Percentiles rank a stretch among this genome's conserved stretches.
These are phyloP conservation scores for Tetrapisispora pingtungensis DNA, from an alignment of 805 yeast species.

Conservation along the genomic window DNA sequence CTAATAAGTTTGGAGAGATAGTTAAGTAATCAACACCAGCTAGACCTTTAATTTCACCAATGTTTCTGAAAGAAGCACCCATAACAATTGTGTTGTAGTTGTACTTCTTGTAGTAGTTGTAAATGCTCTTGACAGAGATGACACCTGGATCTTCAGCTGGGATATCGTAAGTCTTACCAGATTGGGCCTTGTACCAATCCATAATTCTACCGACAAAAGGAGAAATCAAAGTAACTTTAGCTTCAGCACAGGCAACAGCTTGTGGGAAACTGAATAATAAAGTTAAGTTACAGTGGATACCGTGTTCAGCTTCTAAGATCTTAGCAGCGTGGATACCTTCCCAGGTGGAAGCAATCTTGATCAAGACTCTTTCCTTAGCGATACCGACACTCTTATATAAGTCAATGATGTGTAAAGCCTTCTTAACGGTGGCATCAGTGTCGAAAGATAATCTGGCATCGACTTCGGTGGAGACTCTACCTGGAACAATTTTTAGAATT, in stretches of 20 bases:
- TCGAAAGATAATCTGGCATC: constrained; percentile 97
- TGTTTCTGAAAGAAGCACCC: constrained; percentile 99
- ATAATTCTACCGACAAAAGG: constrained; percentile 98
- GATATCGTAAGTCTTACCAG: constrained; percentile 72
- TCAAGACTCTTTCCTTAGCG: constrained; percentile 78
- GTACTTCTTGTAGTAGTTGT: constrained; percentile 95
- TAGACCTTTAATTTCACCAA: constrained; percentile 87
- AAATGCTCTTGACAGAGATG: constrained; percentile 73
- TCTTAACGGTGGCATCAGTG: constrained; percentile 85
- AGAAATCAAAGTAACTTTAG: constrained; percentile 87
- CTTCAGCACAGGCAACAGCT: constrained; percentile 99
- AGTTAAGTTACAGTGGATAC: constrained; percentile 90
- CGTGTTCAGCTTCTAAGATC: constrained; percentile 84
- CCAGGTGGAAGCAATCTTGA: constrained; percentile 96
- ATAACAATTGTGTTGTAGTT: constrained; percentile 95
- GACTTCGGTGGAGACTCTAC: constrained; percentile 98
- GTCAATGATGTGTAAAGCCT: constrained; percentile 84
- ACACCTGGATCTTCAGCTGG: constrained; percentile 91
- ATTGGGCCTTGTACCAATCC: constrained; percentile 94
- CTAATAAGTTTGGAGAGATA: constrained; percentile 85
- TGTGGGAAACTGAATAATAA: constrained; percentile 89
- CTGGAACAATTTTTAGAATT: constrained; percentile 91
- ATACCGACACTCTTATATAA: constrained; percentile 82
- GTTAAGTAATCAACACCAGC: constrained; percentile 97
- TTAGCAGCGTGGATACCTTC: constrained; percentile 99